A percentile compares a stretch with the other conserved stretches of the same genome.
These are phyloP conservation scores for Gamsiella multidivaricata DNA, from an alignment of 192 early-diverging fungal species.

Conservation along the genomic window DNA sequence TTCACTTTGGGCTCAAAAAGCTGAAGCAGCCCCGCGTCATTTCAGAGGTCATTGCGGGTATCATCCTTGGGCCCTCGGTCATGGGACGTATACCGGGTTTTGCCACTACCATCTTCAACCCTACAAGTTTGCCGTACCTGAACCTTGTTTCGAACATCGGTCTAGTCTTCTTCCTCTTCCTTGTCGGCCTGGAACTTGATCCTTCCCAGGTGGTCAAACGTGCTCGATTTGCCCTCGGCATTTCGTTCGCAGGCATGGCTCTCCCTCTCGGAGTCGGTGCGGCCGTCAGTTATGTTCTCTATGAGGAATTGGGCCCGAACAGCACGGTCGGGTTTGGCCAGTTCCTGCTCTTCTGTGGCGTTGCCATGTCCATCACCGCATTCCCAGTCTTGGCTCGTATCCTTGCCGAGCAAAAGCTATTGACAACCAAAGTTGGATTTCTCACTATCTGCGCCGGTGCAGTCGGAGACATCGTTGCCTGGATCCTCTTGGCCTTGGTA, in stretches of 20 bases:
- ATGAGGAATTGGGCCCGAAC: constrained; percentile 59
- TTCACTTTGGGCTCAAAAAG: constrained; percentile 69
- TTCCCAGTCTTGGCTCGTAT: constrained; percentile 97
- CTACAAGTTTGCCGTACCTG: constrained; percentile 72
- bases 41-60: constrained; percentile 91
- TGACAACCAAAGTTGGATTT: constrained; percentile 83
- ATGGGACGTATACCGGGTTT: constrained; percentile 81
- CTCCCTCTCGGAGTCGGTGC: constrained; percentile 84
- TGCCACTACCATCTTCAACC: constrained; percentile 76
- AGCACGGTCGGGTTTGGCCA: constrained; percentile 67
- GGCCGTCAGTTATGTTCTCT: constrained; percentile 80
- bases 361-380: constrained; percentile 93
- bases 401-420: constrained; percentile 86
- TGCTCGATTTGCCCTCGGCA: constrained; percentile 63
- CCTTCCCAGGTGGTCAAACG: constrained; percentile 66
- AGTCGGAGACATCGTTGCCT: constrained; percentile 88
- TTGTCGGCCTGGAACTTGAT: constrained; percentile 90
- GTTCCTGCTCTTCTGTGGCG: constrained; percentile 89
- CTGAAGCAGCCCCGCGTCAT: constrained; percentile 89
- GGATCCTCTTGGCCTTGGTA: constrained; percentile 84
- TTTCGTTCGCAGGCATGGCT: constrained; percentile 83
- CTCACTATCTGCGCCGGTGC: constrained; percentile 88
- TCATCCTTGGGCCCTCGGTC: constrained; percentile 88
- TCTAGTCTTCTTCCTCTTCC: constrained; percentile 89
- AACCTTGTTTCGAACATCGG: constrained; percentile 89